phyloP scores from a whole-genome alignment of 805 yeast species.

The Saturnispora besseyi region DNA sequence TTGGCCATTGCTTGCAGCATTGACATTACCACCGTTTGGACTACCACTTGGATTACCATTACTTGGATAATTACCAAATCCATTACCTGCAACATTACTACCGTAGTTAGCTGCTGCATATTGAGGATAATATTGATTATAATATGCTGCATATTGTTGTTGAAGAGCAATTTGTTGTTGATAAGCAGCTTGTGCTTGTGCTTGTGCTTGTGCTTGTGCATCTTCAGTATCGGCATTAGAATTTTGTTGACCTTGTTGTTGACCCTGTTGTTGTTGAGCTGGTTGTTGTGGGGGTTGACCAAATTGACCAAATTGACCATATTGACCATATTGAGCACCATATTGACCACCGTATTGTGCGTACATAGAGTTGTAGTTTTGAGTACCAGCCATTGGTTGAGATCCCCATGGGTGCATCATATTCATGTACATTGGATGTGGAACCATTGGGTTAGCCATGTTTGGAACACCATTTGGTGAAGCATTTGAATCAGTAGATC shows the following conservation, averaged over 20 bases:
- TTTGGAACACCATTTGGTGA: background rate
- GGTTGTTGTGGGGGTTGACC: conserved; percentile 8
- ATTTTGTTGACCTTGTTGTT: conserved; percentile 16
- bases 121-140: conserved; percentile 6
- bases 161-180: conserved; percentile 15
- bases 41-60: background rate
- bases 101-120: conserved; percentile 2
- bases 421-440: conserved; percentile 9
- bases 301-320: background rate
- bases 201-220: conserved; percentile 11
- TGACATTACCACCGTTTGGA: background rate
- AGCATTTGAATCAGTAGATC: background rate
- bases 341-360: conserved; percentile 15
- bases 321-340: conserved; percentile 10
- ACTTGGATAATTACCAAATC: conserved; percentile 1
- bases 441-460: conserved; percentile 8
- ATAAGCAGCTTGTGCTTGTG: conserved; percentile 12
- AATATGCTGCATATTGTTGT: conserved; percentile 10
- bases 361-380: conserved; percentile 5
- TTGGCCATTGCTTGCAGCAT: background rate
- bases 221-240: background rate
- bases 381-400: conserved; percentile 4
- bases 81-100: conserved; percentile 2
- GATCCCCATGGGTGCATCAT: conserved; percentile 9
- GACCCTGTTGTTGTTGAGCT: conserved; percentile 15